Evolutionary conservation across 169 alveolate species (phyloP), one percentile per base, ranked within the genome.

Genomic region (Plasmodium sp.): DNA sequence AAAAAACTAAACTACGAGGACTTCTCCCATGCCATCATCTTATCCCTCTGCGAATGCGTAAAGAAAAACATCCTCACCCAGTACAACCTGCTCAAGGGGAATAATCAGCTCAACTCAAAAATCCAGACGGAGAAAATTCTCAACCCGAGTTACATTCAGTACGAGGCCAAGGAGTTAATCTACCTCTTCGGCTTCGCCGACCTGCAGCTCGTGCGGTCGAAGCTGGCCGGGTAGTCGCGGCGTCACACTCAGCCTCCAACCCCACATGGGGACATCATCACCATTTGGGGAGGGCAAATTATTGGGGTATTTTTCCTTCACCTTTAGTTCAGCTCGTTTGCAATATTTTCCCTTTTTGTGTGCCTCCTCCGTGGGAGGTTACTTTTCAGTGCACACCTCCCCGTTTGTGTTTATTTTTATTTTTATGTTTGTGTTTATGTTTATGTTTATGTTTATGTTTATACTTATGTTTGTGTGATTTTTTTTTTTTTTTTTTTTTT

Each of bases 161-260:
- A 92, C 62, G 95, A 92, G 58, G 92, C 88, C 14, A 92, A 92
- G 84, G 95, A 92, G 75, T 74, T 92, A 54, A 83, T 92, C 56
- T 92, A 92, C 67, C 92, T 92, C 39, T 92, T 92, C 45, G 95
- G 95, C 18, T 71, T 92, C 36, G 80, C 95, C 2, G 95, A 92
- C 34, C 31, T 81, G 58, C 80, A 83, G 48, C 83, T 92, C 10
- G 92, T 92, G 22, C 72, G 75, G 77, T 92, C 95, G 45, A 92
- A 92, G 41, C 39, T 92, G 54, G 62, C 16, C 36, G 67, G 36
- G 22, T 75, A 39, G 79, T 67, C 22, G 27, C 10, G 22, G 39
- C 36, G 45, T 22, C 16, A 48, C 54, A 12, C 14, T 45, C 16
- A 45, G 54, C 12, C 3, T 5, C 2, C 54, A 9, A 12, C 16